Percentiles rank a stretch among this genome's conserved stretches.
phyloP scores from a whole-genome alignment of 1,284 basidiomycete species.

The Cutaneotrichosporon mucoides region DNA sequence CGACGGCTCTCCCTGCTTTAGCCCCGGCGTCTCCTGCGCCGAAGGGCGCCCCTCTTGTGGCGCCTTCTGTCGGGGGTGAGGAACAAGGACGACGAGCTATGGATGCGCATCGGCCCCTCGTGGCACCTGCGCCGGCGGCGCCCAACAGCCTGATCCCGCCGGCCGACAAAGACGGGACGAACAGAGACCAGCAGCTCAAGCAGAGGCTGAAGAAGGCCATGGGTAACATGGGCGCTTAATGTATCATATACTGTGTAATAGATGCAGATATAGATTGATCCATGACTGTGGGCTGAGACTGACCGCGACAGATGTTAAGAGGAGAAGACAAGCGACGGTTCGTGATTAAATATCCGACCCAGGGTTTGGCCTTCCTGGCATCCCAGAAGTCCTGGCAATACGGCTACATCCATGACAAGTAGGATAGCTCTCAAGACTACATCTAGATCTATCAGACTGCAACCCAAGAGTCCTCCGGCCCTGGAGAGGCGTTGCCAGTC shows the following conservation, averaged over 20 bases:
- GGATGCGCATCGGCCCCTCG: slow-evolving; percentile 10
- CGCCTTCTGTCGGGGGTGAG: neutral
- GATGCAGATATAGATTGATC: neutral
- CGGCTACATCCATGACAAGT: too few relatives aligned
- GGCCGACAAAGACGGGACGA: neutral
- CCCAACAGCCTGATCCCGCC: neutral
- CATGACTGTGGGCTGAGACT: neutral
- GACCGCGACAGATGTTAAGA: too few relatives aligned
- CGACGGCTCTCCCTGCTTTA: neutral
- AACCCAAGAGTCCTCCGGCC: slow-evolving; percentile 1
- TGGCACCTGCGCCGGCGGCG: slow-evolving; percentile 2
- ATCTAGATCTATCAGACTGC: slow-evolving; percentile 3
- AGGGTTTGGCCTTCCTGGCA: too few relatives aligned
- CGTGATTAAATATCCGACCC: too few relatives aligned
- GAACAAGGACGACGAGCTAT: neutral
- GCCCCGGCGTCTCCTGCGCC: neutral
- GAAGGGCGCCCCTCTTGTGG: neutral
- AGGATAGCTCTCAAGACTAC: neutral
- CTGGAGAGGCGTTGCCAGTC: neutral
- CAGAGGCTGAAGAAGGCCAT: slow-evolving; percentile 48
- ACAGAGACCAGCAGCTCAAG: slow-evolving; percentile 42
- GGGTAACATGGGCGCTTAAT: slow-evolving; percentile 43
- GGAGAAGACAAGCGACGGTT: too few relatives aligned
- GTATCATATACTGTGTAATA: neutral
- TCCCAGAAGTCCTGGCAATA: too few relatives aligned